Evolutionary conservation across 208 protist genomes (phyloP).

Genomic region (Acanthamoeba triangularis): DNA sequence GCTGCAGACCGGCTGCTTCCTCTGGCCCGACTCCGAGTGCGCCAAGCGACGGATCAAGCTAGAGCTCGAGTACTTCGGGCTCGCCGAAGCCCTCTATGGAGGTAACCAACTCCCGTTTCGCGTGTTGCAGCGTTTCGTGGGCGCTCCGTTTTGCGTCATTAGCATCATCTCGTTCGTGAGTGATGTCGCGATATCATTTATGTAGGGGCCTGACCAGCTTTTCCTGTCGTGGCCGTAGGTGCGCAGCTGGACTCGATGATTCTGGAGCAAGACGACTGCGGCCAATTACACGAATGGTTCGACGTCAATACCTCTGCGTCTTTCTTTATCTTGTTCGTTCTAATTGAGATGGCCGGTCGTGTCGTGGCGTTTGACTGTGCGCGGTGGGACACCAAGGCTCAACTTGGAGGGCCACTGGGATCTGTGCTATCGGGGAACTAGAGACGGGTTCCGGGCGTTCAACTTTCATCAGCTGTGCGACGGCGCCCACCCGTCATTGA

Average conservation of each 20-base stretch:
- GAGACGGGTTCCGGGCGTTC: conserved; percentile 17
- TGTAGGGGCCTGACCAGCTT: too few relatives aligned
- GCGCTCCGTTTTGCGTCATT: too few relatives aligned
- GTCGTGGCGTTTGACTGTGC: neutral
- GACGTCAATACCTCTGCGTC: too few relatives aligned
- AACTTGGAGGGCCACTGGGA: conserved; percentile 15
- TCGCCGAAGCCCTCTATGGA: neutral
- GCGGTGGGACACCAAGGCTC: neutral
- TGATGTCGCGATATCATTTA: too few relatives aligned
- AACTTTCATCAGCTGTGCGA: conserved; percentile 56
- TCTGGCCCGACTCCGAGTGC: conserved; percentile 1
- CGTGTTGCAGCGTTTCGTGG: neutral
- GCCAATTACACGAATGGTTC: conserved; percentile 13
- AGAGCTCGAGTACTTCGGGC: conserved; percentile 35
- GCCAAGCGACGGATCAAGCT: conserved; percentile 2
- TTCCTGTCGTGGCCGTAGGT: neutral
- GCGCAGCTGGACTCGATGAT: neutral
- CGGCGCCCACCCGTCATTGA: neutral
- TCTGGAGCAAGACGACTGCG: conserved; percentile 1
- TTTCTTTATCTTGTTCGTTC: neutral
- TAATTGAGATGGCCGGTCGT: neutral
- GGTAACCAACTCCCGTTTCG: neutral
- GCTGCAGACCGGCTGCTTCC: conserved; percentile 27
- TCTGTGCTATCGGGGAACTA: conserved; percentile 5
- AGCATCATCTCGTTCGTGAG: neutral